Base-by-base conservation (phyloP, 202 grass and related monocot genomes). In the Eragrostis tef region DNA sequence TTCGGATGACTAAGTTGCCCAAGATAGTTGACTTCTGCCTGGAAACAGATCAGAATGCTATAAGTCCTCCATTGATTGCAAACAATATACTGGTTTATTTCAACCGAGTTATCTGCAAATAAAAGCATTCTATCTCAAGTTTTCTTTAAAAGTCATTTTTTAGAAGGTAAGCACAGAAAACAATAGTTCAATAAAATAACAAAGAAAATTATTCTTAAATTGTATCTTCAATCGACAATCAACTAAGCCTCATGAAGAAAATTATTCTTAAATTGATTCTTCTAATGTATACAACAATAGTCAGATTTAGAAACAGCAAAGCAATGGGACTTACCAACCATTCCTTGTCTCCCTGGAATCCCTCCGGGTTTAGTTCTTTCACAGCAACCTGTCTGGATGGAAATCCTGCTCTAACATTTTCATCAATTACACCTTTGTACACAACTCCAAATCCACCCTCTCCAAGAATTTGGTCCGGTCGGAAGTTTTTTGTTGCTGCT, bases 21-120 rank as follows among this genome's bases (percentile, higher is more conserved):
- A 46, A 99, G 91, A 89, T 96, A 96, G 50, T 99, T 96, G 26
- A 99, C 96, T 88, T 99, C 96, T 78, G 96, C 90, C 96, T 99
- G 83, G 6, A 88, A 77, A 93, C 73, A 81, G 77, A 65, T 64
- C 29, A 87, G 50, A 45, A 47, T 69, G 58, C 22, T 41, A 80
- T 87, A 78, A 87, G 34, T 80, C 44, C 51, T 86, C 52, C 13
- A 84, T 22, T 15, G 24, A 66, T 81, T 31, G 15, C 75, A 75
- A 49, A 49, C 49, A 80, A 47, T 59, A 50, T 21, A 44, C 3
- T 21, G n/a, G 63, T 48, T 81, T 43, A 77, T 77, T 75, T 70
- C 50, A 66, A 67, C 1, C 60, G 52, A 61, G 53, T 24, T 46
- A 41, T 73, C 63, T 57, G 47, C 8, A 31, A 20, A 88, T 2